Evolutionary conservation across 345 rosid genomes (phyloP).

Genomic region (Murraya koenigii): DNA sequence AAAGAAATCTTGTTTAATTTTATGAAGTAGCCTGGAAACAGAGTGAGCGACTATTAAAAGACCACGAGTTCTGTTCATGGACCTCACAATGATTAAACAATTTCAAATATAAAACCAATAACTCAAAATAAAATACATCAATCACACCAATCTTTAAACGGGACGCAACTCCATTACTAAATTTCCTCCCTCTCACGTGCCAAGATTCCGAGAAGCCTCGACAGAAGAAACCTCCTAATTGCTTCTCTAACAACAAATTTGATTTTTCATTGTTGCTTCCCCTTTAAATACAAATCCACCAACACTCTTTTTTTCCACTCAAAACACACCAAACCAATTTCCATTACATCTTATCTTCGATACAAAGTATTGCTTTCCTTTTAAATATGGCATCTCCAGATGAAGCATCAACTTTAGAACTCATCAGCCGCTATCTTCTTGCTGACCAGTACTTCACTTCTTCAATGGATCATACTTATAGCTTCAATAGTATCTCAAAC

Average conservation of each 20-base stretch:
- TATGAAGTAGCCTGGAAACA: too few relatives aligned
- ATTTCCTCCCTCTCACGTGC: too few relatives aligned
- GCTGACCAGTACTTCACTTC: constrained; percentile 25
- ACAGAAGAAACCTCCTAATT: neutral
- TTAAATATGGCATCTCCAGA: constrained; percentile 22
- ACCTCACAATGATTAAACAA: too few relatives aligned
- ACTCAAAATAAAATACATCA: too few relatives aligned
- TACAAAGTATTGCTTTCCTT: too few relatives aligned
- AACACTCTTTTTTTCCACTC: constrained; percentile 36
- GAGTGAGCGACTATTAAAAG: too few relatives aligned
- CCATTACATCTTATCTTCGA: neutral
- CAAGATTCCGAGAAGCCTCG: constrained; percentile 1
- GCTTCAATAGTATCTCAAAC: constrained; percentile 8
- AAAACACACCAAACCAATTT: neutral
- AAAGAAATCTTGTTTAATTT: too few relatives aligned
- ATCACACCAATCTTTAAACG: too few relatives aligned
- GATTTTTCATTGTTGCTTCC: too few relatives aligned
- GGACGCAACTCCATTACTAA: too few relatives aligned
- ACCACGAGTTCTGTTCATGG: too few relatives aligned
- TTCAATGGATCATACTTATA: constrained; percentile 34
- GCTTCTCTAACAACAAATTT: neutral
- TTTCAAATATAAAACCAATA: too few relatives aligned
- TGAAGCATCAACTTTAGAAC: constrained; percentile 51
- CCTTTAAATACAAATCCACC: constrained; percentile 23
- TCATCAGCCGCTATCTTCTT: constrained; percentile 62